Evolutionary conservation across 768 basidiomycete genomes (phyloP).

Genomic region (Trametes punicea): DNA sequence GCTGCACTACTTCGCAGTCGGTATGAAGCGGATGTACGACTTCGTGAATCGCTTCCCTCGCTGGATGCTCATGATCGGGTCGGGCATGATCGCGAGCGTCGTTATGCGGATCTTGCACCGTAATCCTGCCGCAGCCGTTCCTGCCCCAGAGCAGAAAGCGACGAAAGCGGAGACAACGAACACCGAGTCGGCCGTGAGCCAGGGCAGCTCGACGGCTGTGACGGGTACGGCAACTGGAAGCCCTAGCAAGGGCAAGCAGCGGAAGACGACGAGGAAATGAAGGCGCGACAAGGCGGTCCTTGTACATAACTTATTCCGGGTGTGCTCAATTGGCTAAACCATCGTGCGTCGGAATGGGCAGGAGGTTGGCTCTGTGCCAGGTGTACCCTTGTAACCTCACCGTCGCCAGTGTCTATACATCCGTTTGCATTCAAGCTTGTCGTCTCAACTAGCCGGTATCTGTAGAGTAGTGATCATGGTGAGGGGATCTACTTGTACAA

Average conservation of each 20-base stretch:
- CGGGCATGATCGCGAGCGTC: slow-evolving; percentile 65
- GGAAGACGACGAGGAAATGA: slow-evolving; percentile 35
- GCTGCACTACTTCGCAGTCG: slow-evolving; percentile 54
- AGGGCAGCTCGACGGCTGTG: slow-evolving; percentile 3
- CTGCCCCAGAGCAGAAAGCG: neutral
- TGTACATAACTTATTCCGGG: slow-evolving; percentile 7
- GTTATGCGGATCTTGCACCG: slow-evolving; percentile 63
- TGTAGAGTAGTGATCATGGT: slow-evolving; percentile 11
- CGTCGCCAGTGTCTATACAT: neutral
- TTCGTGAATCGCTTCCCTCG: slow-evolving; percentile 55
- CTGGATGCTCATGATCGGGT: slow-evolving; percentile 64
- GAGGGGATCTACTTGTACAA: neutral
- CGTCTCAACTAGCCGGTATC: neutral
- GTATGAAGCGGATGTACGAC: slow-evolving; percentile 51
- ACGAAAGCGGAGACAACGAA: neutral
- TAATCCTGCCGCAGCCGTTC: neutral
- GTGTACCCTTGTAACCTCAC: neutral
- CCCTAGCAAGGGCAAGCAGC: slow-evolving; percentile 26
- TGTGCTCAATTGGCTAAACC: neutral
- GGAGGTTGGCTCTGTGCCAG: no score
- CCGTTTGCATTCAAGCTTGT: neutral
- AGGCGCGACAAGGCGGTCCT: neutral
- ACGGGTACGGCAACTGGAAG: slow-evolving; percentile 7
- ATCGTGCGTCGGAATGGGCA: neutral
- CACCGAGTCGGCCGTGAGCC: neutral